Evolutionary conservation across 768 basidiomycete species (phyloP).

Genomic region (Russula vinacea): DNA sequence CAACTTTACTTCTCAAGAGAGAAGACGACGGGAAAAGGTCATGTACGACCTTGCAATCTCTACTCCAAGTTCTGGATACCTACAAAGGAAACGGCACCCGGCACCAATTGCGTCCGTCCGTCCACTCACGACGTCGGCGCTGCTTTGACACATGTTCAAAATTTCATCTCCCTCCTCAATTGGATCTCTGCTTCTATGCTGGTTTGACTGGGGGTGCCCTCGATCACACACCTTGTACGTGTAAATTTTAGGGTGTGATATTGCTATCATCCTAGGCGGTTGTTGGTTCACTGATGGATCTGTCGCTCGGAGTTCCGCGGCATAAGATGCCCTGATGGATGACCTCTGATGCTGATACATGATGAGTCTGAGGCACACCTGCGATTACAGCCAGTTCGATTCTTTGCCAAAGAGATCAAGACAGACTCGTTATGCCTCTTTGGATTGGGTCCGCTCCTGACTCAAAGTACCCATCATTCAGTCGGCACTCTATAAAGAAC

Average conservation of each 20-base stretch:
- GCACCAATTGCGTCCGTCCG: too few species aligned
- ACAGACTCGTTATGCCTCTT: background rate
- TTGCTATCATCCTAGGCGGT: background rate
- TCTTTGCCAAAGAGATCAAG: background rate
- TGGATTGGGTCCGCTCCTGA: too few species aligned
- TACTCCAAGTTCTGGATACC: background rate
- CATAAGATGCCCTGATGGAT: background rate
- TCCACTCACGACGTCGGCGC: background rate
- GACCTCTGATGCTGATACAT: background rate
- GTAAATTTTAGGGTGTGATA: background rate
- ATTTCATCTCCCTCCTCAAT: background rate
- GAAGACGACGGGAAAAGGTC: background rate
- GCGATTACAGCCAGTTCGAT: background rate
- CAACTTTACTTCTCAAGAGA: background rate
- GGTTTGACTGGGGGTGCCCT: background rate
- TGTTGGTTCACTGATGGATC: background rate
- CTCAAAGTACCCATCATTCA: background rate
- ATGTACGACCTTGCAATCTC: background rate
- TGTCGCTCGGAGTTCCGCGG: background rate
- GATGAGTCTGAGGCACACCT: background rate
- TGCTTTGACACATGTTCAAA: background rate
- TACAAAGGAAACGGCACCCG: background rate
- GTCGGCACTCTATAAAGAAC: background rate
- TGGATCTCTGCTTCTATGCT: slow-evolving; percentile 7
- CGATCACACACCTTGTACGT: background rate